Percentiles rank a stretch among this genome's conserved stretches.
Conservation (phyloP, 768 basidiomycete species). For the Calocera cornea region DNA sequence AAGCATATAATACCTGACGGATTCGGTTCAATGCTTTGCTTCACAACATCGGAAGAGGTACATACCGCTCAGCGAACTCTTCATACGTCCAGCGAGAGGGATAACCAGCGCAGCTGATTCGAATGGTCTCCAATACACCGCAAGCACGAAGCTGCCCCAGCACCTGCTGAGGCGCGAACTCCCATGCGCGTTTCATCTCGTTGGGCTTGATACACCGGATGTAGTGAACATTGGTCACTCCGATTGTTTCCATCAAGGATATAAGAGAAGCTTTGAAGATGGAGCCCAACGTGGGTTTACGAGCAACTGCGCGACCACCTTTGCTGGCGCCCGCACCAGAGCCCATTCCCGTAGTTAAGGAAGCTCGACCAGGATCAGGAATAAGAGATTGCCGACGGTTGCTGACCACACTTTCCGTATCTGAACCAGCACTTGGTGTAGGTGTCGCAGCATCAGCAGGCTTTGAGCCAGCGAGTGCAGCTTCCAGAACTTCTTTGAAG, state of each 20-base stretch:
- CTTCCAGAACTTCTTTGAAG: slow-evolving; percentile 86
- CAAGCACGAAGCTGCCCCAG: slow-evolving; percentile 90
- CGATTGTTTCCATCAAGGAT: slow-evolving; percentile 91
- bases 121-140: slow-evolving; percentile 96
- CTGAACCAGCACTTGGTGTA: slow-evolving; percentile 61
- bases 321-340: slow-evolving; percentile 27
- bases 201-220: slow-evolving; percentile 99
- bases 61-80: slow-evolving; percentile 93
- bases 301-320: slow-evolving; percentile 53
- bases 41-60: slow-evolving; percentile 8
- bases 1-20: slow-evolving; percentile 86
- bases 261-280: slow-evolving; percentile 95
- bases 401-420: slow-evolving; percentile 61
- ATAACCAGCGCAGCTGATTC: slow-evolving; percentile 97
- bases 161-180: slow-evolving; percentile 90
- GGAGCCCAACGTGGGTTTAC: slow-evolving; percentile 92
- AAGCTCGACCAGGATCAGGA: slow-evolving; percentile 69
- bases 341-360: slow-evolving; percentile 28
- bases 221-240: slow-evolving; percentile 95
- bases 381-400: slow-evolving; percentile 65
- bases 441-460: slow-evolving; percentile 54
- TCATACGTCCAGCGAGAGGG: slow-evolving; percentile 97
- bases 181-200: slow-evolving; percentile 92
- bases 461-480: slow-evolving; percentile 65
- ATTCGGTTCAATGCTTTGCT: background rate